A percentile compares a stretch with the other conserved stretches of the same genome.
phyloP scores from a whole-genome alignment of 2,329 filamentous ascomycete species.

The Ceratocystis papillata region DNA sequence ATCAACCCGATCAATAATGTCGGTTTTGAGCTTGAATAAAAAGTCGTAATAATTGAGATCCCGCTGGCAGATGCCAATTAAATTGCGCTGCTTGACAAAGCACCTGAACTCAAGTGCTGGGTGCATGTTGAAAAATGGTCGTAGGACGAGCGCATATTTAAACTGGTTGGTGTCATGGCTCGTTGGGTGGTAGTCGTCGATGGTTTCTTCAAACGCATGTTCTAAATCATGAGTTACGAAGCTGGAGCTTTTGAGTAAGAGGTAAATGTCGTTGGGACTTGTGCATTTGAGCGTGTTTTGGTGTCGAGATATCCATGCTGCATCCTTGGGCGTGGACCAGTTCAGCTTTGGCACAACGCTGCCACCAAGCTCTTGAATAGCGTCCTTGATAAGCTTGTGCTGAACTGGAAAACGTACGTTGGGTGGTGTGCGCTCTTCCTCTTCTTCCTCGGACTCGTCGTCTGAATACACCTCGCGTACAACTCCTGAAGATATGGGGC shows the following conservation, averaged over 20 bases:
- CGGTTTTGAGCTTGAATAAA: slow-evolving; percentile 51
- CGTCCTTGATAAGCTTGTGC: slow-evolving; percentile 64
- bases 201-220: slow-evolving; percentile 74
- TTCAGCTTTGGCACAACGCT: slow-evolving; percentile 87
- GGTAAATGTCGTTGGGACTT: slow-evolving; percentile 79
- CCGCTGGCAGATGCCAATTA: slow-evolving; percentile 77
- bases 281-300: slow-evolving; percentile 86
- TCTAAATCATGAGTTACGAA: slow-evolving; percentile 92
- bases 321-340: slow-evolving; percentile 95
- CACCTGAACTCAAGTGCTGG: slow-evolving; percentile 89
- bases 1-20: slow-evolving; percentile 57
- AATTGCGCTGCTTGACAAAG: slow-evolving; percentile 72
- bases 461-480: slow-evolving; percentile 37
- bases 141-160: slow-evolving; percentile 69
- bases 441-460: slow-evolving; percentile 35
- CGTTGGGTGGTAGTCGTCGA: slow-evolving; percentile 34
- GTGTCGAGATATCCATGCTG: slow-evolving; percentile 76
- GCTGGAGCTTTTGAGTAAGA: slow-evolving; percentile 86
- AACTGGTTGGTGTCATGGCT: slow-evolving; percentile 42
- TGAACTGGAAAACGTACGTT: slow-evolving; percentile 56
- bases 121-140: slow-evolving; percentile 80
- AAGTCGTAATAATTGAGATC: slow-evolving; percentile 89
- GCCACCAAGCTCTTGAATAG: slow-evolving; percentile 71
- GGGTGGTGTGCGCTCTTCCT: slow-evolving; percentile 35
- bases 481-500: slow-evolving; percentile 26